A percentile compares a stretch with the other conserved stretches of the same genome.
These are phyloP conservation scores for Graphilbum fragrans DNA, from an alignment of 2,329 filamentous ascomycete species.

Conservation along the genomic window DNA sequence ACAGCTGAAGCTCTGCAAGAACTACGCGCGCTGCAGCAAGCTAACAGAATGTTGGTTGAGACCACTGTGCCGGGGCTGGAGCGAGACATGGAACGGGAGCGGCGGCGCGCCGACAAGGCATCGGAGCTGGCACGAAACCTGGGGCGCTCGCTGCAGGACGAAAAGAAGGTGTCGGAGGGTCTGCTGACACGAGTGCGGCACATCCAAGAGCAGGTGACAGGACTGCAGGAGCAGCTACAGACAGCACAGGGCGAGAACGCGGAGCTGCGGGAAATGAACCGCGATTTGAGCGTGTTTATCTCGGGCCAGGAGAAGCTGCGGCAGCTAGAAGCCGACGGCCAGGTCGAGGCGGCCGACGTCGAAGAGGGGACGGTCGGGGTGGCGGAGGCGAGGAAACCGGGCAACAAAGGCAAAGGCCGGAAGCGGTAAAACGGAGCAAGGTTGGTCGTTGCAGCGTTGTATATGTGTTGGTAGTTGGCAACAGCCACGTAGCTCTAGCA, in stretches of 20 bases:
- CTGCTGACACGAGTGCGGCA: slow-evolving; percentile 73
- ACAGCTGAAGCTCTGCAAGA: slow-evolving; percentile 36
- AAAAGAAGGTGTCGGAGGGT: slow-evolving; percentile 72
- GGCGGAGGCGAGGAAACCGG: slow-evolving; percentile 40
- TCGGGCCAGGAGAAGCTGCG: slow-evolving; percentile 70
- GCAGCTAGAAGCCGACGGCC: slow-evolving; percentile 50
- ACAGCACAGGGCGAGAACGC: slow-evolving; percentile 49
- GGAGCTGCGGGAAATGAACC: slow-evolving; percentile 75
- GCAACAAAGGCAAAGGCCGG: slow-evolving; percentile 26
- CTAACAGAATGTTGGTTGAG: slow-evolving; percentile 36
- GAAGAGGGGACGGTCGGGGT: slow-evolving; percentile 60
- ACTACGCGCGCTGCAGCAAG: slow-evolving; percentile 37
- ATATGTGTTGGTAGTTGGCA: no score
- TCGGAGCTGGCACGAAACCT: slow-evolving; percentile 65
- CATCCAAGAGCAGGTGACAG: slow-evolving; percentile 50
- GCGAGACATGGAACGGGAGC: slow-evolving; percentile 57
- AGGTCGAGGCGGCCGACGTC: slow-evolving; percentile 55
- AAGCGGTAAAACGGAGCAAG: not conserved
- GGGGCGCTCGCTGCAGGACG: slow-evolving; percentile 67
- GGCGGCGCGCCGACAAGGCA: slow-evolving; percentile 57
- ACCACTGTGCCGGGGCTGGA: slow-evolving; percentile 58
- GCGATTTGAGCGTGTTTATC: slow-evolving; percentile 80
- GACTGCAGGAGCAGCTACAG: slow-evolving; percentile 42
- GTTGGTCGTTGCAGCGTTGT: no score
- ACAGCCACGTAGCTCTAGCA: no score